A percentile compares a stretch with the other conserved stretches of the same genome.
Evolutionary conservation across 768 basidiomycete genomes (phyloP).

Genomic region (Cubamyces lactineus): DNA sequence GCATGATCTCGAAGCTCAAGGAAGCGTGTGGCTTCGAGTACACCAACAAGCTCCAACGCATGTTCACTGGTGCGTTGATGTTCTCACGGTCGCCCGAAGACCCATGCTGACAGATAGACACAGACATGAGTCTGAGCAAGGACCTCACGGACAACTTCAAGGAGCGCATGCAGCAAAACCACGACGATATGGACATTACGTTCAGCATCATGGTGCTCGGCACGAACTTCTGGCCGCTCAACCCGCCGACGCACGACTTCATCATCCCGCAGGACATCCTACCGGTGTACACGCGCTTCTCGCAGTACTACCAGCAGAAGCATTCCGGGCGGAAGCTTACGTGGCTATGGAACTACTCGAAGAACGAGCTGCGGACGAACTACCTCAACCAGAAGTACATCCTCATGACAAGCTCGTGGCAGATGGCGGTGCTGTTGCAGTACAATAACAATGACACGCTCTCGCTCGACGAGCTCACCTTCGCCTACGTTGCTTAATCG

Average conservation of each 20-base stretch:
- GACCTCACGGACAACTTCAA: conserved; percentile 96
- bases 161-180: conserved; percentile 85
- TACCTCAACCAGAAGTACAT: conserved; percentile 96
- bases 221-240: conserved; percentile 95
- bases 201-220: conserved; percentile 94
- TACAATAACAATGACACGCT: conserved; percentile 93
- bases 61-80: conserved; percentile 82
- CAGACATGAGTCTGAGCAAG: conserved; percentile 94
- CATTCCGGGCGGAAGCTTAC: conserved; percentile 94
- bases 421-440: conserved; percentile 92
- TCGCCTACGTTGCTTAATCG: conserved; percentile 71
- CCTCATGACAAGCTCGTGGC: conserved; percentile 92
- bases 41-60: conserved; percentile 92
- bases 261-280: conserved; percentile 87
- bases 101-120: conserved; percentile 2
- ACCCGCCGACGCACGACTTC: conserved; percentile 82
- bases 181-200: conserved; percentile 85
- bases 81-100: background rate
- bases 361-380: conserved; percentile 94
- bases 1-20: conserved; percentile 98
- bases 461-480: conserved; percentile 82
- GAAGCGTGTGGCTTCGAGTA: conserved; percentile 97
- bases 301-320: conserved; percentile 90
- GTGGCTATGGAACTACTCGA: conserved; percentile 98
- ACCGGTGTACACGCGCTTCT: conserved; percentile 88